These are phyloP conservation scores for Aspergillus taichungensis DNA, from an alignment of 495 filamentous ascomycete species.

Conservation along the genomic window DNA sequence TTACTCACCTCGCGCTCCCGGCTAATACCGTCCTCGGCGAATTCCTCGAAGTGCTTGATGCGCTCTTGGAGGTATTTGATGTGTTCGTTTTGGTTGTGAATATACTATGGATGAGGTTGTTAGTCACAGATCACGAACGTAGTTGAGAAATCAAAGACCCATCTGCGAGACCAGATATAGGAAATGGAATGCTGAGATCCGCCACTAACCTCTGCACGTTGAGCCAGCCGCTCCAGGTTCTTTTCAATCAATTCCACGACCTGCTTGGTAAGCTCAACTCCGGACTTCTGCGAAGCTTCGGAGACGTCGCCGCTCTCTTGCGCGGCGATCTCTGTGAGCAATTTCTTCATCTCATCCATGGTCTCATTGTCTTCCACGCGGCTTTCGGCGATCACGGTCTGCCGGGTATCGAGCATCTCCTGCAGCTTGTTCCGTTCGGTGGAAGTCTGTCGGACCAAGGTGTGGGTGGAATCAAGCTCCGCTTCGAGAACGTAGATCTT, in stretches of 20 bases:
- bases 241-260: conserved; percentile 37
- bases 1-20: conserved; percentile 42
- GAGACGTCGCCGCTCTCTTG: conserved; percentile 24
- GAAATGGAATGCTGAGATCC: not conserved
- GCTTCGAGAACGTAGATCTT: conserved; percentile 34
- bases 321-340: conserved; percentile 32
- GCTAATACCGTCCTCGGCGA: conserved; percentile 32
- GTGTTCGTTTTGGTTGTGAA: conserved; percentile 50
- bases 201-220: conserved; percentile 39
- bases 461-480: conserved; percentile 31
- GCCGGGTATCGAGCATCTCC: conserved; percentile 32
- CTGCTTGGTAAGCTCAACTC: conserved; percentile 34
- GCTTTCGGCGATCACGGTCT: conserved; percentile 25
- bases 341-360: conserved; percentile 36
- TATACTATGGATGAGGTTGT: conserved; percentile 38
- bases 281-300: conserved; percentile 28
- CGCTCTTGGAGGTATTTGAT: conserved; percentile 51
- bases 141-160: too few relatives aligned
- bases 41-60: conserved; percentile 43
- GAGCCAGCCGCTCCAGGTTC: conserved; percentile 37
- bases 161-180: too few relatives aligned
- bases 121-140: not conserved
- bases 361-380: conserved; percentile 30
- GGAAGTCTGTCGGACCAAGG: conserved; percentile 32
- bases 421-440: conserved; percentile 36